A percentile compares a stretch with the other conserved stretches of the same genome.
These are phyloP conservation scores for Chaetomium strumarium DNA, from an alignment of 2,329 filamentous ascomycete species.

Conservation along the genomic window DNA sequence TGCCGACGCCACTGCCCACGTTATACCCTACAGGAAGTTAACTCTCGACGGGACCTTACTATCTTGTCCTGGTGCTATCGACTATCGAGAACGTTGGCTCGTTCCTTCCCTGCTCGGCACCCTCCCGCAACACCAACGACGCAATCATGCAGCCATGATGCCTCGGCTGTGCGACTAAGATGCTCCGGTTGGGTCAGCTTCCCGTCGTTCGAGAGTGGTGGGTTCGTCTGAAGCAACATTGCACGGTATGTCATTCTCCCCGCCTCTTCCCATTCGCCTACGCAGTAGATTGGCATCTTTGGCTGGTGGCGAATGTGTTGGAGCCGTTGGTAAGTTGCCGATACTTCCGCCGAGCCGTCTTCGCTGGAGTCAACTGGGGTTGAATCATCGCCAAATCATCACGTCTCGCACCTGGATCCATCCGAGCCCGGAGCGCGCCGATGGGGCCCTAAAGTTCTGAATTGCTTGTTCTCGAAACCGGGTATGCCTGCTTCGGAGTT, in stretches of 20 bases:
- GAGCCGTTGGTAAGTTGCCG: slow-evolving; percentile 5
- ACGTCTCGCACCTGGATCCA: not conserved
- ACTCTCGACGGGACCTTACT: slow-evolving; percentile 10
- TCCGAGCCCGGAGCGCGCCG: not conserved
- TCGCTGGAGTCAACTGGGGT: not conserved
- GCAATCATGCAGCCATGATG: not conserved
- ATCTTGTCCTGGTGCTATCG: slow-evolving; percentile 2
- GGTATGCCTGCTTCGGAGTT: slow-evolving; percentile 1
- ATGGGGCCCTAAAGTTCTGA: not conserved
- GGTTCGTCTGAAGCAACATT: not conserved
- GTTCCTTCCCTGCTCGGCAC: slow-evolving; percentile 11
- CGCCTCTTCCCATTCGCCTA: not conserved
- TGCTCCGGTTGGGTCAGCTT: not conserved
- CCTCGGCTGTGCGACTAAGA: slow-evolving; percentile 3
- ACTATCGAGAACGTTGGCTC: not conserved
- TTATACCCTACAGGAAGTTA: too few relatives aligned
- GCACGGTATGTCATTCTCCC: not conserved
- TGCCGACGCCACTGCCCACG: not conserved
- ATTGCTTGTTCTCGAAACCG: not conserved
- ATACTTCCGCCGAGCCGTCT: not conserved
- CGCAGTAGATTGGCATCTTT: not conserved
- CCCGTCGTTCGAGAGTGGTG: not conserved
- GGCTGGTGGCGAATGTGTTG: not conserved
- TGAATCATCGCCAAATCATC: not conserved
- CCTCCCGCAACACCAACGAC: not conserved